A percentile compares a stretch with the other conserved stretches of the same genome.
Conservation (phyloP, 2,329 filamentous ascomycete species). For the Trichoderma polysporum region DNA sequence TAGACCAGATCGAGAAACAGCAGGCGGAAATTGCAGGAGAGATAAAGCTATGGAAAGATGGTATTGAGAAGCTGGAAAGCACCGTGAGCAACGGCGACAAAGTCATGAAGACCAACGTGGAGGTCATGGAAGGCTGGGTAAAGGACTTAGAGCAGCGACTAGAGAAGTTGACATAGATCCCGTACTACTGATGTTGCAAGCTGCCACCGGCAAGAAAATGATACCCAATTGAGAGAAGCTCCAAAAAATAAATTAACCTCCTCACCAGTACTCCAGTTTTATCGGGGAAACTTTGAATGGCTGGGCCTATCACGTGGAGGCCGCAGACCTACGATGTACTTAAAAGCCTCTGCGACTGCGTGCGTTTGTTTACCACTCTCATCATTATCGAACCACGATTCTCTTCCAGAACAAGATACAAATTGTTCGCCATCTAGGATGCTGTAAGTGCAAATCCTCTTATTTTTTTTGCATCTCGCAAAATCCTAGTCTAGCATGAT, state of each 20-base stretch:
- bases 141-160: constrained; percentile 80
- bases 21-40: constrained; percentile 82
- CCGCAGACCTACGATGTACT: not conserved
- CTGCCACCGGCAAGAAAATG: constrained; percentile 21
- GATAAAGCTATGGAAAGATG: constrained; percentile 81
- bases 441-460: not conserved
- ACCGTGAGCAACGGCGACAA: constrained; percentile 69
- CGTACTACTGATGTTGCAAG: constrained; percentile 1
- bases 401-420: constrained; percentile 16
- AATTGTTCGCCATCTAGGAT: constrained; percentile 11
- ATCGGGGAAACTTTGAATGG: not conserved
- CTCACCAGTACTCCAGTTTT: not conserved
- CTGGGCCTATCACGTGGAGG: constrained; percentile 20
- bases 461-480: not conserved
- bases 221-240: constrained; percentile 33
- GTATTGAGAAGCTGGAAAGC: constrained; percentile 73
- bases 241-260: not conserved
- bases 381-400: not conserved
- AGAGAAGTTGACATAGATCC: constrained; percentile 50
- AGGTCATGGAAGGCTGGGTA: constrained; percentile 85
- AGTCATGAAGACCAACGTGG: constrained; percentile 75
- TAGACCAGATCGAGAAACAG: constrained; percentile 73
- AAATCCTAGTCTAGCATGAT: constrained; percentile 45
- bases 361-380: not conserved
- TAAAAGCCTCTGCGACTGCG: not conserved